phyloP scores from a whole-genome alignment of 2,329 filamentous ascomycete species.

The Neopestalotiopsis sp. region DNA sequence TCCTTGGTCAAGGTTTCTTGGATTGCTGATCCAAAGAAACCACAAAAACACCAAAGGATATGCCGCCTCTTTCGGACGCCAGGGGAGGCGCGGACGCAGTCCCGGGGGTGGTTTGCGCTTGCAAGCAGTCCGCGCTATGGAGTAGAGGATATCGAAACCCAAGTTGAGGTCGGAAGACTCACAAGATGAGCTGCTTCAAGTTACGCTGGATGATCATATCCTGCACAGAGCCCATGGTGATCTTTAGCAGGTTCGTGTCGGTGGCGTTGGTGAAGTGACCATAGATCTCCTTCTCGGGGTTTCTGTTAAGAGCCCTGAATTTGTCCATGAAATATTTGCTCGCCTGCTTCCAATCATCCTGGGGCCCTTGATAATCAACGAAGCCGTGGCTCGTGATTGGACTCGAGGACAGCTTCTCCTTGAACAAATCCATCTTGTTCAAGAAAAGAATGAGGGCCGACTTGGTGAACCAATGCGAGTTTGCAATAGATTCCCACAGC shows the following conservation, averaged over 20 bases:
- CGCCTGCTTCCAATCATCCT: slow-evolving; percentile 74
- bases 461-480: slow-evolving; percentile 85
- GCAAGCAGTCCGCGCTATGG: slow-evolving; percentile 17
- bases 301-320: slow-evolving; percentile 77
- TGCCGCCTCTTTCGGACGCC: neutral
- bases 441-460: slow-evolving; percentile 84
- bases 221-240: slow-evolving; percentile 85
- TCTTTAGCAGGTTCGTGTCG: slow-evolving; percentile 78
- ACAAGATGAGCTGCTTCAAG: slow-evolving; percentile 79
- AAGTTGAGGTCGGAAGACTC: slow-evolving; percentile 38
- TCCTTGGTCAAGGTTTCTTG: neutral
- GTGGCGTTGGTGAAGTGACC: slow-evolving; percentile 68
- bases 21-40: slow-evolving; percentile 11
- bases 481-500: slow-evolving; percentile 85
- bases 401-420: slow-evolving; percentile 73
- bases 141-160: slow-evolving; percentile 13
- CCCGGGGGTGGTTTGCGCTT: slow-evolving; percentile 17
- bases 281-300: slow-evolving; percentile 68
- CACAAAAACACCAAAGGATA: neutral
- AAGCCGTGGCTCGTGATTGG: slow-evolving; percentile 78
- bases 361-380: slow-evolving; percentile 77
- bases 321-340: slow-evolving; percentile 85
- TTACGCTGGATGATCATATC: slow-evolving; percentile 89
- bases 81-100: neutral
- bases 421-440: slow-evolving; percentile 89